A percentile compares a stretch with the other conserved stretches of the same genome.
Conservation (phyloP, 2,329 filamentous ascomycete species). For the Teratosphaeria destructans region DNA sequence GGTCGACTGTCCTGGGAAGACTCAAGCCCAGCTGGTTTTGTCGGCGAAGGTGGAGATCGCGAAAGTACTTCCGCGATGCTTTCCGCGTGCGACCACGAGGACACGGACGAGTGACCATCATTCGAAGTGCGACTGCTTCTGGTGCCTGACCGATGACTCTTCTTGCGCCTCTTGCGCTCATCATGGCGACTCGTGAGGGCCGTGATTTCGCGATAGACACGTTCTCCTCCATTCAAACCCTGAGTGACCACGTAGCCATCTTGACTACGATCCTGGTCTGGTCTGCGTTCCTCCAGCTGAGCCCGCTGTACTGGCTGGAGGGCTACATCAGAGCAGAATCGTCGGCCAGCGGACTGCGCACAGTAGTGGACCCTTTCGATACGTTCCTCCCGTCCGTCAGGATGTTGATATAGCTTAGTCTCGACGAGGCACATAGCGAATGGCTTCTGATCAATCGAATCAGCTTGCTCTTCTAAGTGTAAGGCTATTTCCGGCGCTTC, state of each 20-base stretch:
- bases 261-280: not conserved
- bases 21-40: not conserved
- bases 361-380: slow-evolving; percentile 14
- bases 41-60: slow-evolving; percentile 5
- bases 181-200: slow-evolving; percentile 11
- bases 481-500: not conserved
- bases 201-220: slow-evolving; percentile 13
- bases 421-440: slow-evolving; percentile 21
- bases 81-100: slow-evolving; percentile 9
- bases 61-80: slow-evolving; percentile 10
- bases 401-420: slow-evolving; percentile 17
- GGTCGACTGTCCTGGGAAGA: not conserved
- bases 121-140: slow-evolving; percentile 8
- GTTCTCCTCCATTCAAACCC: slow-evolving; percentile 13
- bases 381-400: slow-evolving; percentile 12
- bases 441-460: not conserved
- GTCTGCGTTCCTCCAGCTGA: not conserved
- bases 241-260: slow-evolving; percentile 11
- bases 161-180: slow-evolving; percentile 14
- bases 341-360: slow-evolving; percentile 9
- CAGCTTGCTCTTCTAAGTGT: not conserved
- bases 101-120: slow-evolving; percentile 8
- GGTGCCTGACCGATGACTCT: slow-evolving; percentile 5
- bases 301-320: slow-evolving; percentile 3
- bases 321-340: slow-evolving; percentile 14